Conservation (phyloP, 805 yeast genomes). For the Hanseniaspora valbyensis region DNA sequence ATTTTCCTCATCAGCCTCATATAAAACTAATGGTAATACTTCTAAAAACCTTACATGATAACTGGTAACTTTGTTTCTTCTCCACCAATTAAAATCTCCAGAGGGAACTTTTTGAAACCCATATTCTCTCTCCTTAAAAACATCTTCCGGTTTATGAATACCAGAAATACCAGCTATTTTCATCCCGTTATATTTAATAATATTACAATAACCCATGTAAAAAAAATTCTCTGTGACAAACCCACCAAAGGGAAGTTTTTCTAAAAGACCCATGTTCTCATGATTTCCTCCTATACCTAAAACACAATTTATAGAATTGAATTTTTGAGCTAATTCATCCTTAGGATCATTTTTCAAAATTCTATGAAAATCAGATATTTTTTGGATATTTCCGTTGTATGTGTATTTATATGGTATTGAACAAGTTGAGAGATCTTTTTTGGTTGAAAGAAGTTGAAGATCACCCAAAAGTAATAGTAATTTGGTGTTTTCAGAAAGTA, state of each 20-base stretch:
- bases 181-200: conserved; percentile 63
- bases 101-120: conserved; percentile 31
- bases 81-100: conserved; percentile 42
- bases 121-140: conserved; percentile 40
- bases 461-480: conserved; percentile 80
- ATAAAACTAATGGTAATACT: conserved; percentile 42
- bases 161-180: conserved; percentile 79
- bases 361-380: conserved; percentile 66
- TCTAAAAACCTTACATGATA: conserved; percentile 60
- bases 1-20: conserved; percentile 22
- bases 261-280: conserved; percentile 70
- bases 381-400: conserved; percentile 15
- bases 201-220: conserved; percentile 69
- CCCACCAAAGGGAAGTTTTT: conserved; percentile 72
- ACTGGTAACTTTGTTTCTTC: conserved; percentile 20
- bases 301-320: not conserved
- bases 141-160: conserved; percentile 50
- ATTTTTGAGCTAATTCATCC: conserved; percentile 33
- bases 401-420: conserved; percentile 73
- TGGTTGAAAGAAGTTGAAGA: conserved; percentile 66
- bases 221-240: conserved; percentile 86
- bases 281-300: conserved; percentile 91
- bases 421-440: conserved; percentile 54
- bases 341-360: conserved; percentile 48
- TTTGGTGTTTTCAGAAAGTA: conserved; percentile 35